Evolutionary conservation across 495 filamentous ascomycete species (phyloP).

Genomic region (Articulospora tetracladia): DNA sequence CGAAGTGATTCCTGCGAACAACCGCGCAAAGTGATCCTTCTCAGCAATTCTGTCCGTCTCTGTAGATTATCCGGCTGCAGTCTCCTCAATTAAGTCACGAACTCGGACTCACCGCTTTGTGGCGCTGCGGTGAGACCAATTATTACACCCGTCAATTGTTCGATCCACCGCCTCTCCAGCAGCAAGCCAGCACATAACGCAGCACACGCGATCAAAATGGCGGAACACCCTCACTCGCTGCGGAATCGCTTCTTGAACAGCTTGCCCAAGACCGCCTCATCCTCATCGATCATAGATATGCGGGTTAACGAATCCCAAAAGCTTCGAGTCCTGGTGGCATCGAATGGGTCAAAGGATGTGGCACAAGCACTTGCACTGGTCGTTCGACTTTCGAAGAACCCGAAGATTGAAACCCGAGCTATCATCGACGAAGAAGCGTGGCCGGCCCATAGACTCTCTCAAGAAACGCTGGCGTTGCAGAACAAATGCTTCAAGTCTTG

Average conservation of each 20-base stretch:
- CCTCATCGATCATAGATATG: slow-evolving; percentile 23
- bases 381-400: slow-evolving; percentile 50
- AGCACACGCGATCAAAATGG: slow-evolving; percentile 14
- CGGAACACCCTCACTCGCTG: slow-evolving; percentile 11
- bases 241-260: slow-evolving; percentile 6
- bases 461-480: slow-evolving; percentile 46
- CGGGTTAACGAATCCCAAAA: slow-evolving; percentile 24
- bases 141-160: slow-evolving; percentile 5
- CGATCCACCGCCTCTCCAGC: slow-evolving; percentile 11
- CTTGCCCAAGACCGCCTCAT: slow-evolving; percentile 12
- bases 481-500: slow-evolving; percentile 28
- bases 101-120: neutral
- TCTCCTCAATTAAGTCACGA: neutral
- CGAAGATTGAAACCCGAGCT: slow-evolving; percentile 49
- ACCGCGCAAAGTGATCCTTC: too few species aligned
- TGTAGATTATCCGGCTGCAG: neutral
- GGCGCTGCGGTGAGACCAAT: neutral
- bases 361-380: slow-evolving; percentile 49
- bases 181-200: neutral
- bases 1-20: too few species aligned
- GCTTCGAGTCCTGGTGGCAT: slow-evolving; percentile 46
- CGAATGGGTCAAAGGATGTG: slow-evolving; percentile 47
- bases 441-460: slow-evolving; percentile 40
- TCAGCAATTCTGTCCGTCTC: neutral
- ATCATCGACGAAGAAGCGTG: slow-evolving; percentile 45